A percentile compares a stretch with the other conserved stretches of the same genome.
These are phyloP conservation scores for Globisporangium heterothallicum DNA, from an alignment of 352 stramenopile genomes.

Conservation along the genomic window DNA sequence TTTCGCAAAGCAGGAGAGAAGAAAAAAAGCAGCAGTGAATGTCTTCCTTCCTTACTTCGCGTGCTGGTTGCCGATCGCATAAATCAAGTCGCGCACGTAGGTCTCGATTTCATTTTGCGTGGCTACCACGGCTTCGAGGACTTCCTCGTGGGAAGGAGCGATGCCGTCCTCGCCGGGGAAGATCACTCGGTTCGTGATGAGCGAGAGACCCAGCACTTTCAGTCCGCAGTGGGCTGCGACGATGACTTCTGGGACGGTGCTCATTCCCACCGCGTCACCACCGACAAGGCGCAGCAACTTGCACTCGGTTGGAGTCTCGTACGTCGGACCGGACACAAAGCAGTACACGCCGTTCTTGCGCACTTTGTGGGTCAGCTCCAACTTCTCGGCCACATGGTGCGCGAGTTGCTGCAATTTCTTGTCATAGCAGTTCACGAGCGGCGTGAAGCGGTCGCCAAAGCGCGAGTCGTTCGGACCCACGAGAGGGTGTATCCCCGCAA, in stretches of 20 bases:
- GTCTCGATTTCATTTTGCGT: conserved; percentile 56
- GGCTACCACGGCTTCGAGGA: conserved; percentile 85
- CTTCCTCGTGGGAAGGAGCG: conserved; percentile 90
- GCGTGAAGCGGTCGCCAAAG: conserved; percentile 94
- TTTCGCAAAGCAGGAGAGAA: neutral
- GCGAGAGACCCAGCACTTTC: conserved; percentile 92
- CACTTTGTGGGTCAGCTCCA: conserved; percentile 82
- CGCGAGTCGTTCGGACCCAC: conserved; percentile 94
- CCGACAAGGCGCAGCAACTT: conserved; percentile 90
- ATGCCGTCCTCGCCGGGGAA: conserved; percentile 77
- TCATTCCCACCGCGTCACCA: conserved; percentile 95
- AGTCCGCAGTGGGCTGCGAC: conserved; percentile 93
- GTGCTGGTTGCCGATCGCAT: conserved; percentile 37
- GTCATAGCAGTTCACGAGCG: conserved; percentile 93
- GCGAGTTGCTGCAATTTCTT: conserved; percentile 83
- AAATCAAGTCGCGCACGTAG: conserved; percentile 43
- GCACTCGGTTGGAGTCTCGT: conserved; percentile 95
- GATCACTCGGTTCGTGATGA: conserved; percentile 95
- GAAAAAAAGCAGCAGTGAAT: neutral
- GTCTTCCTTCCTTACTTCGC: conserved; percentile 4
- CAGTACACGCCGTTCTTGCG: conserved; percentile 90
- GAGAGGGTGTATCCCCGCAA: conserved; percentile 91
- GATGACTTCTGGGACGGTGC: conserved; percentile 95
- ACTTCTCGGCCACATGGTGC: conserved; percentile 64
- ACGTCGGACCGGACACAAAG: conserved; percentile 96